Evolutionary conservation across 2,329 filamentous ascomycete species (phyloP).

Genomic region (Cyclaneusma minus): DNA sequence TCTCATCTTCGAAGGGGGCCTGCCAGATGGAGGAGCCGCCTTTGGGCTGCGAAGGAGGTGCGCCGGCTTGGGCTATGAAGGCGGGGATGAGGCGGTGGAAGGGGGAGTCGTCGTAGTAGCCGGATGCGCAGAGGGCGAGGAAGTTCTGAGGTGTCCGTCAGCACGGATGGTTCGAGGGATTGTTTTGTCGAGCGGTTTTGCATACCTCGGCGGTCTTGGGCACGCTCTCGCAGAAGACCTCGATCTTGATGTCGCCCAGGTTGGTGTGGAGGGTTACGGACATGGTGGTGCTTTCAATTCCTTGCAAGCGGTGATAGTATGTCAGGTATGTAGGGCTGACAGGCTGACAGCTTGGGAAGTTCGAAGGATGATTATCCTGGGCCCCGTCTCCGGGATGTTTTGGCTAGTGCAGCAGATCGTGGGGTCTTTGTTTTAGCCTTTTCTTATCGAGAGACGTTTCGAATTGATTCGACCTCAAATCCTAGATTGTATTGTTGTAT

Average conservation of each 20-base stretch:
- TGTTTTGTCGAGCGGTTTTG: neutral
- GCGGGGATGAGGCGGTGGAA: conserved; percentile 68
- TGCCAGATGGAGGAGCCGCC: conserved; percentile 61
- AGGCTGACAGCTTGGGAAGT: too few relatives aligned
- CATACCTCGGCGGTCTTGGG: conserved; percentile 76
- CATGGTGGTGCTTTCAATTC: conserved; percentile 33
- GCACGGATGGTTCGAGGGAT: conserved; percentile 4
- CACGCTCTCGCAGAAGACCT: conserved; percentile 89
- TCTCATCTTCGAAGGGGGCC: conserved; percentile 65
- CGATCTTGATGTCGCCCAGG: conserved; percentile 81
- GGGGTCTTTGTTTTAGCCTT: too few relatives aligned
- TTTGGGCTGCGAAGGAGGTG: conserved; percentile 45
- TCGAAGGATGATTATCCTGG: too few relatives aligned
- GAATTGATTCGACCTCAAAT: too few relatives aligned
- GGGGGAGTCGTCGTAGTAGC: conserved; percentile 59
- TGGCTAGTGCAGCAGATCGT: too few relatives aligned
- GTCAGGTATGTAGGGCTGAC: too few relatives aligned
- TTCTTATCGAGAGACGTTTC: too few relatives aligned
- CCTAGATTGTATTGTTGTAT: too few relatives aligned
- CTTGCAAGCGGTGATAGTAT: too few relatives aligned
- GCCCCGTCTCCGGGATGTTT: too few relatives aligned
- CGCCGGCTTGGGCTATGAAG: conserved; percentile 72
- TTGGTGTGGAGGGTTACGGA: conserved; percentile 71
- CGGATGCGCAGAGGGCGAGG: conserved; percentile 68
- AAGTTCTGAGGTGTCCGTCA: conserved; percentile 52